Evolutionary conservation across 495 filamentous ascomycete species (phyloP).

Genomic region (Neurospora hispaniola): DNA sequence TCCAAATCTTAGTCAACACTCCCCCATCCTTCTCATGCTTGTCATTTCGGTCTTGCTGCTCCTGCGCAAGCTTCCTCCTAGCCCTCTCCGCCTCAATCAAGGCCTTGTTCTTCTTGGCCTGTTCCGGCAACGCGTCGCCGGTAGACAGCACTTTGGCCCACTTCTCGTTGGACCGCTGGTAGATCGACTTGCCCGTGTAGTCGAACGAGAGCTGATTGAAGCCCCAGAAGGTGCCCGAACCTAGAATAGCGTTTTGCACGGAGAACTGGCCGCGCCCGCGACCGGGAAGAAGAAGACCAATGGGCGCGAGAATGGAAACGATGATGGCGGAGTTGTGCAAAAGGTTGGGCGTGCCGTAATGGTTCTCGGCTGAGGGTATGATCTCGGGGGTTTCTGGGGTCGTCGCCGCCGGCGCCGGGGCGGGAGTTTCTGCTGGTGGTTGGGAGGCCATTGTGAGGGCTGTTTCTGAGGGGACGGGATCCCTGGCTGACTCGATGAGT

Average conservation of each 20-base stretch:
- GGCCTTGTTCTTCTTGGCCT: conserved; percentile 44
- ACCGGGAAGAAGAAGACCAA: conserved; percentile 65
- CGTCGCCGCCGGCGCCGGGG: background rate
- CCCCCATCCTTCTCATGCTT: conserved; percentile 27
- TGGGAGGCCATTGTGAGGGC: background rate
- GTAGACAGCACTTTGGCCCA: conserved; percentile 7
- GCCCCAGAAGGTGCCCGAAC: conserved; percentile 47
- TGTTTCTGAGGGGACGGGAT: background rate
- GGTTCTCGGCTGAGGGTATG: conserved; percentile 1
- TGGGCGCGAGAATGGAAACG: conserved; percentile 56
- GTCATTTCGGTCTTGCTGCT: conserved; percentile 6
- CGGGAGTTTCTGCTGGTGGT: background rate
- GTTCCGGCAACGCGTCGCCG: conserved; percentile 27
- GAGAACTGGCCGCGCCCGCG: conserved; percentile 55
- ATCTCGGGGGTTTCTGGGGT: background rate
- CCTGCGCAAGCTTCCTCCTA: conserved; percentile 16
- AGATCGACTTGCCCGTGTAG: conserved; percentile 47
- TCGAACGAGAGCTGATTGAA: conserved; percentile 53
- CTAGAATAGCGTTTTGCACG: conserved; percentile 48
- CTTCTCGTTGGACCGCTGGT: conserved; percentile 16
- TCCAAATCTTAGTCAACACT: conserved; percentile 40
- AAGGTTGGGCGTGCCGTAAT: conserved; percentile 25
- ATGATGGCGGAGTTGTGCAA: conserved; percentile 50
- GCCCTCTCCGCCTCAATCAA: conserved; percentile 33
- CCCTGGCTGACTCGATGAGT: background rate